These are phyloP conservation scores for Takakia lepidozioides DNA, from an alignment of 225 moss, liverwort and hornwort genomes.

Conservation along the genomic window DNA sequence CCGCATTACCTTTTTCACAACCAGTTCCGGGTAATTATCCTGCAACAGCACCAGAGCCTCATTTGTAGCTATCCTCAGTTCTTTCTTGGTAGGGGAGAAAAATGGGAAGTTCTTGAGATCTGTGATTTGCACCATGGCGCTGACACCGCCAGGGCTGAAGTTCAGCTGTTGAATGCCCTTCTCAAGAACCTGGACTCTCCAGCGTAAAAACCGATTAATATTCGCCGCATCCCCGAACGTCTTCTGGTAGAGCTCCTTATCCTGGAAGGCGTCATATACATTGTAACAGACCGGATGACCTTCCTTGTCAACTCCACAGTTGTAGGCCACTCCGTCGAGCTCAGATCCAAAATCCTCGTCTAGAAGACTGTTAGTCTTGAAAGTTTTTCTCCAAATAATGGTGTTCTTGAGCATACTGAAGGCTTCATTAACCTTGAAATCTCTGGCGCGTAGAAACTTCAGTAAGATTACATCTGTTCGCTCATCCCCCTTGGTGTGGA, in stretches of 20 bases:
- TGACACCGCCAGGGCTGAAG: constrained; percentile 39
- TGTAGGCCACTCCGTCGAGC: constrained; percentile 21
- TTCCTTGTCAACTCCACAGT: constrained; percentile 31
- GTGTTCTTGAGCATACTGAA: constrained; percentile 42
- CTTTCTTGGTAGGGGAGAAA: constrained; percentile 15
- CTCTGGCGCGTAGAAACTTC: constrained; percentile 47
- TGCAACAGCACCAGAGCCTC: constrained; percentile 26
- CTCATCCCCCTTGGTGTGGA: constrained; percentile 34
- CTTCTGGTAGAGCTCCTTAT: constrained; percentile 35
- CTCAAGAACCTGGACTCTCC: constrained; percentile 49
- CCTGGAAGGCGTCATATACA: constrained; percentile 16
- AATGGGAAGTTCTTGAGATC: constrained; percentile 23
- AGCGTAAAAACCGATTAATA: constrained; percentile 27
- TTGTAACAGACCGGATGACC: constrained; percentile 52
- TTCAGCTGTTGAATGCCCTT: constrained; percentile 33
- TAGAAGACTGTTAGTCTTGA: constrained; percentile 32
- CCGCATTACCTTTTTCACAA: constrained; percentile 27
- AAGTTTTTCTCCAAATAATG: constrained; percentile 46
- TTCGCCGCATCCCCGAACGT: constrained; percentile 40
- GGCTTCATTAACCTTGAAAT: constrained; percentile 36
- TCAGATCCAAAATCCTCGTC: constrained; percentile 45
- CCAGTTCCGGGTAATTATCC: constrained; percentile 52
- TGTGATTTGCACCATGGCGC: constrained; percentile 32
- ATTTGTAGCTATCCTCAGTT: constrained; percentile 16
- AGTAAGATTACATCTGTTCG: constrained; percentile 45